Base-by-base conservation (phyloP, 805 yeast species). In the Schizosaccharomyces cryophilus region DNA sequence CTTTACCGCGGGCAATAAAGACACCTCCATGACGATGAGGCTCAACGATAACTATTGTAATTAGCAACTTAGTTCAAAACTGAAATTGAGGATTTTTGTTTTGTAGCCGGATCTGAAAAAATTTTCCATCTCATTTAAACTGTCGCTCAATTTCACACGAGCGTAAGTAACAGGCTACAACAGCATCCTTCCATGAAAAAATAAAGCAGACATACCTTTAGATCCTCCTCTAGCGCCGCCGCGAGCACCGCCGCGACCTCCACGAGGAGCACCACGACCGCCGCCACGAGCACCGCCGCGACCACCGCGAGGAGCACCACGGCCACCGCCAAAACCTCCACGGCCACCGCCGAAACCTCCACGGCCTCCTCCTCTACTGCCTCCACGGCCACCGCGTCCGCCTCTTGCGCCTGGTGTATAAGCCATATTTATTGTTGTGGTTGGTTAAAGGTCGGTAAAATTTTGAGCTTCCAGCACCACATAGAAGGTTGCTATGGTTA, bases 1-100 rank as follows among this genome's bases (percentile, higher is more conserved):
- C 98, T 76, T 93, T 93, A 75, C 98, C 98, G 78, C 97, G 87
- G 73, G 97, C 98, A 75, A 93, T 90, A 83, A 82, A 93, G 67
- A 93, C 96, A 82, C 68, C 98, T 61, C 89, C 95, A 73, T 93
- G 97, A 78, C 96, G 85, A 77, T 93, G 98, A 69, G 97, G 96
- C 78, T 93, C 98, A 68, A 90, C 84, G 70, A 90, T 87, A 67
- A 90, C 97, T 79, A 45, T 9, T 1, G 9, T 19, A 1, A 19
- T 19, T 24, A 21, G 21, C 17, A 45, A 21, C 51, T 15, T 15
- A 17, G 9, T 15, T 35, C 13, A 35, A 6, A 35, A 9, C n/a
- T n/a, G n/a, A n/a, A n/a, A n/a, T n/a, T n/a, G n/a, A n/a, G n/a
- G n/a, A 11, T 35, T 2, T 35, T 9, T 35, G 9, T 30, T 30